These are phyloP conservation scores for Teratosphaeria viscida DNA, from an alignment of 2,329 filamentous ascomycete species.

Conservation along the genomic window DNA sequence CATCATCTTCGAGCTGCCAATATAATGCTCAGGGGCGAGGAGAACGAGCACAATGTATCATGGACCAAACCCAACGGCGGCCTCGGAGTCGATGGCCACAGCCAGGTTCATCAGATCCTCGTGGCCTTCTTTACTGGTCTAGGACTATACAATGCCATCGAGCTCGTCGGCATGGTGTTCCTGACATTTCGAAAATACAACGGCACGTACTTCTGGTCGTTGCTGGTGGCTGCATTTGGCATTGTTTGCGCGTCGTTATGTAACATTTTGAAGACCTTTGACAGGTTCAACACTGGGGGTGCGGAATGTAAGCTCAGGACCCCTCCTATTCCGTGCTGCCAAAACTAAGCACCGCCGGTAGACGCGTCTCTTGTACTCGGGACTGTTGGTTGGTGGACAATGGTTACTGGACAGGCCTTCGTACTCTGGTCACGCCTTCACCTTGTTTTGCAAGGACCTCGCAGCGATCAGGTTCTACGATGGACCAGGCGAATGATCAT, in stretches of 20 bases:
- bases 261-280: conserved; percentile 33
- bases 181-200: conserved; percentile 32
- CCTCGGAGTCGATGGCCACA: neutral
- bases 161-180: conserved; percentile 36
- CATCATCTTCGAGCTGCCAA: neutral
- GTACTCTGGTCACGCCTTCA: neutral
- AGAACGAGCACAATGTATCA: neutral
- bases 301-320: conserved; percentile 14
- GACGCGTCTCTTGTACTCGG: neutral
- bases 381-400: neutral
- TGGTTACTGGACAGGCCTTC: neutral
- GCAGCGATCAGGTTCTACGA: conserved; percentile 39
- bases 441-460: conserved; percentile 12
- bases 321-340: conserved; percentile 13
- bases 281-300: conserved; percentile 31
- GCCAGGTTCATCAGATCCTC: neutral
- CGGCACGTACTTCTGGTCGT: conserved; percentile 40
- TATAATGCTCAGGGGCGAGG: neutral
- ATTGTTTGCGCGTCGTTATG: conserved; percentile 30
- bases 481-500: conserved; percentile 49
- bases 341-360: neutral
- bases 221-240: conserved; percentile 32
- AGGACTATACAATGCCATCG: conserved; percentile 28
- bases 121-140: neutral
- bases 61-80: neutral